Conservation (phyloP, 139 green algal genomes). For the Pseudopediastrum boryanum region DNA sequence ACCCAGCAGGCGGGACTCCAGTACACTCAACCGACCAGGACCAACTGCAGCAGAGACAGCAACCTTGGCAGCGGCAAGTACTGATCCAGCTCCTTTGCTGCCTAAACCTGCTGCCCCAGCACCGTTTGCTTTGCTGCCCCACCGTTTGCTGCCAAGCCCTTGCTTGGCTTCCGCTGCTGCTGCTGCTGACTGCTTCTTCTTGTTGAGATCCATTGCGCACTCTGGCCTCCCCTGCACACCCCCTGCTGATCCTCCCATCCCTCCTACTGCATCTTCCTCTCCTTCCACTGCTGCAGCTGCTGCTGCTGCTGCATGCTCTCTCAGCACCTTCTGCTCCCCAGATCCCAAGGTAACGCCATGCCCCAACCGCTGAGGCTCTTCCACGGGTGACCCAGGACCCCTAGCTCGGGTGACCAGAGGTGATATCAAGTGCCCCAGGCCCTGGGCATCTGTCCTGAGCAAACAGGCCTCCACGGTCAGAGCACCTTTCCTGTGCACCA, state of each 20-base stretch:
- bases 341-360: not conserved
- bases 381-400: not conserved
- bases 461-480: constrained; percentile 42
- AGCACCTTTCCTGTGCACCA: constrained; percentile 38
- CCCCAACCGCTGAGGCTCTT: not conserved
- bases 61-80: not conserved
- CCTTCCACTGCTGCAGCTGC: not conserved
- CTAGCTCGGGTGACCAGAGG: constrained; percentile 42
- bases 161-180: too few species aligned
- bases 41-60: not conserved
- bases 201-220: too few species aligned
- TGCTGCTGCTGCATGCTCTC: not conserved
- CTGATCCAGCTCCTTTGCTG: not conserved
- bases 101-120: too few species aligned
- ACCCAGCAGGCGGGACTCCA: constrained; percentile 7
- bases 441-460: constrained; percentile 30
- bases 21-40: not conserved
- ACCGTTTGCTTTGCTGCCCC: too few species aligned
- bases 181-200: too few species aligned
- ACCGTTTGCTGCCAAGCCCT: too few species aligned
- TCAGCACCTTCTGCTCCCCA: not conserved
- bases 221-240: not conserved
- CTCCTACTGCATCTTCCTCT: not conserved
- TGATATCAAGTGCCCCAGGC: constrained; percentile 42
- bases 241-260: not conserved